phyloP scores from a whole-genome alignment of 805 yeast genomes.

The Maudiozyma barnettii region DNA sequence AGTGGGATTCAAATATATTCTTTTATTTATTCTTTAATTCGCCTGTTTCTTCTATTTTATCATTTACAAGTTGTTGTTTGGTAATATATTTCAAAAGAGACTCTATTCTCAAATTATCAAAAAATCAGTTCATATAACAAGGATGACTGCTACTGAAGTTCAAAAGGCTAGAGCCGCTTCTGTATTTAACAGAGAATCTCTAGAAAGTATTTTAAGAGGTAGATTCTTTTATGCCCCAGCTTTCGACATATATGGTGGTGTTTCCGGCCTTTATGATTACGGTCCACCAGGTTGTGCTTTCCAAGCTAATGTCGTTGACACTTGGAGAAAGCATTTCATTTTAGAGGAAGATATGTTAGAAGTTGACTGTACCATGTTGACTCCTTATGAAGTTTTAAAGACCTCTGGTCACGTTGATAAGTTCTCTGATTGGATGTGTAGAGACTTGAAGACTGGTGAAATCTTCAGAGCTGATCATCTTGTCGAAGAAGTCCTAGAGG shows the following conservation, averaged over 20 bases:
- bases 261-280: constrained; percentile 92
- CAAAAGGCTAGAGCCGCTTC: constrained; percentile 24
- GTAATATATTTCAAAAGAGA: constrained; percentile 13
- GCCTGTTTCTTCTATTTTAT: background rate
- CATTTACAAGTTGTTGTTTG: constrained; percentile 10
- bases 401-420: constrained; percentile 99
- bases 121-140: constrained; percentile 20
- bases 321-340: constrained; percentile 96
- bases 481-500: constrained; percentile 94
- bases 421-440: constrained; percentile 99
- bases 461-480: constrained; percentile 97
- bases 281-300: constrained; percentile 99
- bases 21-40: background rate
- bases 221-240: constrained; percentile 97
- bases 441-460: constrained; percentile 91
- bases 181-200: constrained; percentile 69
- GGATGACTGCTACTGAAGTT: constrained; percentile 29
- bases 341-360: constrained; percentile 98
- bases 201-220: constrained; percentile 87
- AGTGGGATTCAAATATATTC: no score
- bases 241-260: constrained; percentile 96
- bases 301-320: constrained; percentile 89
- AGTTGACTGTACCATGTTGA: constrained; percentile 95
- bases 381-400: constrained; percentile 95
- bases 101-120: constrained; percentile 22